Conservation (phyloP, 805 yeast species). For the Priceomyces fermenticarens region DNA sequence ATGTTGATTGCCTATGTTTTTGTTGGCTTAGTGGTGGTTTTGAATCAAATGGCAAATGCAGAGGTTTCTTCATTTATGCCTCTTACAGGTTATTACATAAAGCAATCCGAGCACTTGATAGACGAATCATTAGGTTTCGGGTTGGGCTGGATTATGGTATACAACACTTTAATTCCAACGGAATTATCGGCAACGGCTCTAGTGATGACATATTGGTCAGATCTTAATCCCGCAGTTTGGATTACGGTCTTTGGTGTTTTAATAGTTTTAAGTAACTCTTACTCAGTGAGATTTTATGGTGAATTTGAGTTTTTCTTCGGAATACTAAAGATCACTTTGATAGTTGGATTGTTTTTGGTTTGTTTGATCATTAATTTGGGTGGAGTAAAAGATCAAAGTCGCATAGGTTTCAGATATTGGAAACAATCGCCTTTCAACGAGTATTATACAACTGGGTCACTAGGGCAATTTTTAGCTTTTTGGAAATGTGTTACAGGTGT, state of each 20-base stretch:
- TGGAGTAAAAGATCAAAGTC: constrained; percentile 16
- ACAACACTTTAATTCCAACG: constrained; percentile 19
- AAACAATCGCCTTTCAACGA: constrained; percentile 14
- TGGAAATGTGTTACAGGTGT: constrained; percentile 56
- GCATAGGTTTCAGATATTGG: constrained; percentile 24
- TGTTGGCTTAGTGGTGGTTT: constrained; percentile 42
- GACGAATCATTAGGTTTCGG: constrained; percentile 48
- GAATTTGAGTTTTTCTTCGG: constrained; percentile 22
- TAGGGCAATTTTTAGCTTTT: constrained; percentile 59
- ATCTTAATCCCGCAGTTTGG: constrained; percentile 40
- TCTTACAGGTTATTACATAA: constrained; percentile 31
- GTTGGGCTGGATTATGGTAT: constrained; percentile 43
- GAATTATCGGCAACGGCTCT: constrained; percentile 21
- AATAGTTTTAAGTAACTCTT: constrained; percentile 13
- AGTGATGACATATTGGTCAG: constrained; percentile 22
- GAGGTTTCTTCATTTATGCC: constrained; percentile 39
- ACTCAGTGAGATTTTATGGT: constrained; percentile 18
- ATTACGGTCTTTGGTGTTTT: constrained; percentile 31
- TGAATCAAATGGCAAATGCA: constrained; percentile 39
- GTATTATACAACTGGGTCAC: constrained; percentile 32
- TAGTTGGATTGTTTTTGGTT: constrained; percentile 17
- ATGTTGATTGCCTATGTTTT: constrained; percentile 47
- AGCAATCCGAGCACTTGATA: constrained; percentile 35
- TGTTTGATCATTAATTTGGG: constrained; percentile 20
- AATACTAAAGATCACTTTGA: constrained; percentile 15